Evolutionary conservation across 2,329 filamentous ascomycete genomes (phyloP).

Genomic region (Conoideocrella luteorostrata): DNA sequence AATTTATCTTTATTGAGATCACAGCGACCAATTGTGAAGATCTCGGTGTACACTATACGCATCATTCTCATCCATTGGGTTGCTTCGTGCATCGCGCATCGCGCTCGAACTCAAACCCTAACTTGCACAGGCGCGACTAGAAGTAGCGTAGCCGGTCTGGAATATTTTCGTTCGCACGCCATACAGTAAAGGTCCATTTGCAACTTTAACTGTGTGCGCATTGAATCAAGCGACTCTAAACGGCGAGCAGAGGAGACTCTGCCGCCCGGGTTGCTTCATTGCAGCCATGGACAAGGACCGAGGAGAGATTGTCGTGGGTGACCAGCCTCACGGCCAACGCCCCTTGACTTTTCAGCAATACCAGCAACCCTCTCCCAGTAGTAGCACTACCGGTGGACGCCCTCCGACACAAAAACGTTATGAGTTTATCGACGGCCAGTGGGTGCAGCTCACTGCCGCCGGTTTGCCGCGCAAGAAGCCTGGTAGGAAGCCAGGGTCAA

Average conservation of each 20-base stretch:
- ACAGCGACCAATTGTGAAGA: too few relatives aligned
- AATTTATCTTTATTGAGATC: too few relatives aligned
- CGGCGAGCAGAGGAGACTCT: slow-evolving; percentile 17
- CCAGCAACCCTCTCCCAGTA: slow-evolving; percentile 19
- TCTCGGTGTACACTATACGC: too few relatives aligned
- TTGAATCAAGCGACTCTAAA: neutral
- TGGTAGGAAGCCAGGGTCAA: slow-evolving; percentile 57
- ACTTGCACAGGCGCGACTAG: neutral
- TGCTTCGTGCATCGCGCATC: neutral
- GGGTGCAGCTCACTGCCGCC: slow-evolving; percentile 48
- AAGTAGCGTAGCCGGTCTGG: neutral
- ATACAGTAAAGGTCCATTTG: too few relatives aligned
- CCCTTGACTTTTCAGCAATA: slow-evolving; percentile 22
- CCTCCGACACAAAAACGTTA: slow-evolving; percentile 22
- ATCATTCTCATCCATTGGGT: too few relatives aligned
- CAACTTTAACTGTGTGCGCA: neutral
- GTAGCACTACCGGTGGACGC: slow-evolving; percentile 16
- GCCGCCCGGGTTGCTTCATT: slow-evolving; percentile 18
- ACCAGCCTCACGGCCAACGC: slow-evolving; percentile 20
- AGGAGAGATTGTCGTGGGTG: slow-evolving; percentile 40
- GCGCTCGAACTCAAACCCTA: neutral
- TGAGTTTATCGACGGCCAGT: slow-evolving; percentile 31
- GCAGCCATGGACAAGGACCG: slow-evolving; percentile 33
- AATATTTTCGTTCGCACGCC: neutral
- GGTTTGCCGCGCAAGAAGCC: slow-evolving; percentile 57